Evolutionary conservation across 2,329 filamentous ascomycete species (phyloP).

Genomic region (Penicillium sp.): DNA sequence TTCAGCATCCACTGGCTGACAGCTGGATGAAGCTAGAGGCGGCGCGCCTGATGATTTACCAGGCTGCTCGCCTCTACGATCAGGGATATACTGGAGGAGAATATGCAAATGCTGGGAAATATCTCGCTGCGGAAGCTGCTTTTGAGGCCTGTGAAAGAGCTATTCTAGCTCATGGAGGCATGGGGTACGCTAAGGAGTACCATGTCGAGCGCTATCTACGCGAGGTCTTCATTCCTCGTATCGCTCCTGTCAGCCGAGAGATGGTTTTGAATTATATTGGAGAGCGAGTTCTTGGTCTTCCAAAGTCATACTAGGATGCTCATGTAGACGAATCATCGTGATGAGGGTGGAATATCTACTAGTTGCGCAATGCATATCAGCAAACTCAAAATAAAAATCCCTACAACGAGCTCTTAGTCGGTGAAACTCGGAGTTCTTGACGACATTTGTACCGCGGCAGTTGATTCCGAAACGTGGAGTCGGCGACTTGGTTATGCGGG

Average conservation of each 20-base stretch:
- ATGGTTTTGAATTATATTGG: constrained; percentile 43
- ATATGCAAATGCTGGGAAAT: constrained; percentile 59
- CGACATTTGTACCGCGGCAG: not conserved
- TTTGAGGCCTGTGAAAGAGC: constrained; percentile 57
- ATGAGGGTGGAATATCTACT: too few species aligned
- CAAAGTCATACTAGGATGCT: constrained; percentile 31
- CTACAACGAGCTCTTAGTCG: not conserved
- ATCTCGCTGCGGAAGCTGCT: constrained; percentile 58
- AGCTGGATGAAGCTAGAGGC: constrained; percentile 61
- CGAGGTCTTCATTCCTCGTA: constrained; percentile 57
- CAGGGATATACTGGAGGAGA: constrained; percentile 52
- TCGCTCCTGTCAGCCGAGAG: constrained; percentile 57
- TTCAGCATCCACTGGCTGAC: constrained; percentile 56
- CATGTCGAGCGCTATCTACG: constrained; percentile 59
- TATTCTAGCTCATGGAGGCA: constrained; percentile 57
- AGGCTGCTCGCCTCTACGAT: constrained; percentile 57
- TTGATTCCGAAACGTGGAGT: not conserved
- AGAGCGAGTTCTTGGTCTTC: constrained; percentile 38
- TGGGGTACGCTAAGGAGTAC: constrained; percentile 61
- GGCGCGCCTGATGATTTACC: constrained; percentile 57
- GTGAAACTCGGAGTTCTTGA: not conserved
- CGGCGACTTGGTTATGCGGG: not conserved
- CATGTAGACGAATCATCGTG: not conserved
- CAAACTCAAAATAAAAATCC: not conserved
- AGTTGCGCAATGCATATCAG: too few species aligned